phyloP scores from a whole-genome alignment of 306 rosid genomes.

The Sechiopsis laciniata region DNA sequence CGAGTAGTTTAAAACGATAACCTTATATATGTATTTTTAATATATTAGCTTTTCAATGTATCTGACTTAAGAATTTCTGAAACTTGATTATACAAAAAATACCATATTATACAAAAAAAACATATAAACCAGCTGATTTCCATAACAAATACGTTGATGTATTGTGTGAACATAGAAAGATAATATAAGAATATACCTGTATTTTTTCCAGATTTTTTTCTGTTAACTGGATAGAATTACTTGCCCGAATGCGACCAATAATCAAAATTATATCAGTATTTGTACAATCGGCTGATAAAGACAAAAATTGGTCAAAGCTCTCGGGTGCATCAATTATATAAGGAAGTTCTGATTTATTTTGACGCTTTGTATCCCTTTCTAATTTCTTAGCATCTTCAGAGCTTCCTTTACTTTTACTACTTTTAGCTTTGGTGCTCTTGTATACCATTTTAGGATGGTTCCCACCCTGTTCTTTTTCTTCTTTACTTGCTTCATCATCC shows the following conservation, averaged over 20 bases:
- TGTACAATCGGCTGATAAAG: slow-evolving; percentile 47
- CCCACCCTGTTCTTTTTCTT: slow-evolving; percentile 29
- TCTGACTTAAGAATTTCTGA: background rate
- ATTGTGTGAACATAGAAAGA: slow-evolving; percentile 8
- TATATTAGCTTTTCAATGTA: background rate
- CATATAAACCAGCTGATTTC: background rate
- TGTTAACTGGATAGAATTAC: slow-evolving; percentile 75
- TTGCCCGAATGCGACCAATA: slow-evolving; percentile 69
- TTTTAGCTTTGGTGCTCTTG: slow-evolving; percentile 29
- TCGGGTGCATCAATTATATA: slow-evolving; percentile 86
- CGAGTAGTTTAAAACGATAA: background rate
- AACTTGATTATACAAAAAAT: background rate
- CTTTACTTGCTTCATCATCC: slow-evolving; percentile 35
- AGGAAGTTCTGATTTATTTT: slow-evolving; percentile 52
- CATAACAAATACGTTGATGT: background rate
- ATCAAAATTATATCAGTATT: slow-evolving; percentile 54
- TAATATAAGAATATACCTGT: slow-evolving; percentile 48
- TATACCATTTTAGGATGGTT: slow-evolving; percentile 23
- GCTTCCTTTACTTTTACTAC: slow-evolving; percentile 32
- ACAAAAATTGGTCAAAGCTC: slow-evolving; percentile 57
- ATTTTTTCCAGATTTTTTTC: slow-evolving; percentile 83
- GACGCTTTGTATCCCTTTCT: slow-evolving; percentile 35
- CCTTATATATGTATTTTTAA: background rate
- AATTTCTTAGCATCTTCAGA: slow-evolving; percentile 37
- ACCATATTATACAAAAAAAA: too few relatives aligned